Evolutionary conservation across 148 eudicot genomes (phyloP).

Genomic region (Cornus florida): DNA sequence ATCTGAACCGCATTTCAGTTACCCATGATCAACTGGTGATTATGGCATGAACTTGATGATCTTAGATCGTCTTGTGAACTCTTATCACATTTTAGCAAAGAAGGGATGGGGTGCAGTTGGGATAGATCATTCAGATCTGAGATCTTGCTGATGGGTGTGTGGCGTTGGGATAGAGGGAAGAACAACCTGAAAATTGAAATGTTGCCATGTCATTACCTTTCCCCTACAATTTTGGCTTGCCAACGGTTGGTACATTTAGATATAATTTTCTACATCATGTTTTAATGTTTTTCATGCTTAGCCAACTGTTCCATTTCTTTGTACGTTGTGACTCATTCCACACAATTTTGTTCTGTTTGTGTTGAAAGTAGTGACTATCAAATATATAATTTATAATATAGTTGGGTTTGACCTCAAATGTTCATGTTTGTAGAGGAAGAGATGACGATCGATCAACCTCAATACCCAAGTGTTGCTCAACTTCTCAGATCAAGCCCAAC

Average conservation of each 20-base stretch:
- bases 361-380: neutral
- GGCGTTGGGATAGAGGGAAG: neutral
- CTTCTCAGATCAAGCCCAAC: neutral
- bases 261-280: neutral
- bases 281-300: neutral
- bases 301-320: neutral
- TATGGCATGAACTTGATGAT: neutral
- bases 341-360: neutral
- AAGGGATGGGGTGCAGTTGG: neutral
- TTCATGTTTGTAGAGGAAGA: conserved; percentile 10
- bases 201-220: too few relatives aligned
- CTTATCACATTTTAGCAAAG: neutral
- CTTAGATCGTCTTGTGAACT: too few relatives aligned
- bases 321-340: neutral
- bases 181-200: too few relatives aligned
- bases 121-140: too few relatives aligned
- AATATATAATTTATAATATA: neutral
- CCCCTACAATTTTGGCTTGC: neutral
- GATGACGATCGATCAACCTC: conserved; percentile 8
- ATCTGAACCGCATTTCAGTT: neutral
- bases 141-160: too few relatives aligned
- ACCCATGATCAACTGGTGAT: neutral
- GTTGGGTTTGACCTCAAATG: neutral
- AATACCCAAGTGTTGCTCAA: conserved; percentile 11
- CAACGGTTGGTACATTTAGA: too few relatives aligned